phyloP scores from a whole-genome alignment of 257 asterid genomes.

The Nicotiana tabacum region DNA sequence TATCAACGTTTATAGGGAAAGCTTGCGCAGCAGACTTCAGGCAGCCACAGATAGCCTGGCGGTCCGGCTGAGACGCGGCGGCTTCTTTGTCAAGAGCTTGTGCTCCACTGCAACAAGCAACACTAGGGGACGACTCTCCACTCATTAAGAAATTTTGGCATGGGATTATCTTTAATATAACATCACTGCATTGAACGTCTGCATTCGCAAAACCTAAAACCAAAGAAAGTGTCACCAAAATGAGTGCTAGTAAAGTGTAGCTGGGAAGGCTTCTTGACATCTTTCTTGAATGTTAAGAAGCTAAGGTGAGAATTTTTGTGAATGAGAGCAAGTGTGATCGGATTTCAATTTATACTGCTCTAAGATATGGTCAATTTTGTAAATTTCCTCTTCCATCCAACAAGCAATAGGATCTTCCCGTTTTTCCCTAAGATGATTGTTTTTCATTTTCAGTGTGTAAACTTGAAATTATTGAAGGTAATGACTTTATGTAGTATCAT shows the following conservation, averaged over 20 bases:
- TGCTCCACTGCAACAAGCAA: slow-evolving; percentile 20
- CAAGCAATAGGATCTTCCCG: background rate
- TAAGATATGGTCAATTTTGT: background rate
- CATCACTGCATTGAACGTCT: slow-evolving; percentile 26
- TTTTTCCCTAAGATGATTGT: background rate
- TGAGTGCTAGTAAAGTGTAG: background rate
- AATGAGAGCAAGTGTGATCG: background rate
- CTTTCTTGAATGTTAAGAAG: no score
- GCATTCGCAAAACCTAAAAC: slow-evolving; percentile 6
- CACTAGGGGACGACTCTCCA: slow-evolving; percentile 26
- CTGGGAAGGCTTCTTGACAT: background rate
- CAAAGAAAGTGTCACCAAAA: background rate
- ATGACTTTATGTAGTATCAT: background rate
- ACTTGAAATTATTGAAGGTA: background rate
- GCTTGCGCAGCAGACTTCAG: slow-evolving; percentile 21
- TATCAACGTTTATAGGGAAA: background rate
- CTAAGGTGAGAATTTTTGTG: no score
- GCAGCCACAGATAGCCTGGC: slow-evolving; percentile 29
- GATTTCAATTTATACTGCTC: background rate
- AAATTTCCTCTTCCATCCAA: background rate
- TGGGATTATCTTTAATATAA: slow-evolving; percentile 26
- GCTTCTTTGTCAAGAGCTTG: slow-evolving; percentile 25
- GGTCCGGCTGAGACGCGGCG: slow-evolving; percentile 19
- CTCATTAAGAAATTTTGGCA: slow-evolving; percentile 31
- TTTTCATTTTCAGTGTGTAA: background rate